These are phyloP conservation scores for Aspergillus proliferans DNA, from an alignment of 2,329 filamentous ascomycete genomes.

Conservation along the genomic window DNA sequence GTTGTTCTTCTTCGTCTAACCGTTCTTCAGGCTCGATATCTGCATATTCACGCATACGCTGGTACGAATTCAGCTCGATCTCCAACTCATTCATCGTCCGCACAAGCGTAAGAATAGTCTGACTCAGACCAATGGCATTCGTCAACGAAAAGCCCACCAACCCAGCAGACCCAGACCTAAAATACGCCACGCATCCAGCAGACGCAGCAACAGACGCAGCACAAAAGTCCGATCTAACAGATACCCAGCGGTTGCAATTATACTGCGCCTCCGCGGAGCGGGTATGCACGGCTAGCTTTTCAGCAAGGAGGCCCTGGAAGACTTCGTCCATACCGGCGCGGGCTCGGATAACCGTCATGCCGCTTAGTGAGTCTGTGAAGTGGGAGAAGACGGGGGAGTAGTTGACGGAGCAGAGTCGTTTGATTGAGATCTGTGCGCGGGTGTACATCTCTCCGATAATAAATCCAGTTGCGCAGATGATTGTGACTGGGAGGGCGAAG, in stretches of 20 bases:
- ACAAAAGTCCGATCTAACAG: constrained; percentile 50
- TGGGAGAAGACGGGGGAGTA: constrained; percentile 54
- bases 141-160: constrained; percentile 53
- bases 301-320: constrained; percentile 47
- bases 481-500: constrained; percentile 44
- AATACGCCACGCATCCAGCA: constrained; percentile 49
- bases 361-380: constrained; percentile 49
- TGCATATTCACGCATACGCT: constrained; percentile 19
- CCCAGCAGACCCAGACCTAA: constrained; percentile 45
- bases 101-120: constrained; percentile 48
- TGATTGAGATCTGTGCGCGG: constrained; percentile 44
- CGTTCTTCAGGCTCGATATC: constrained; percentile 20
- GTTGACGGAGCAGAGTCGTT: constrained; percentile 42
- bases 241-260: constrained; percentile 55
- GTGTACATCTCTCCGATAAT: constrained; percentile 48
- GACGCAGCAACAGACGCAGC: constrained; percentile 48
- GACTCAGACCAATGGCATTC: constrained; percentile 51
- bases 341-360: constrained; percentile 49
- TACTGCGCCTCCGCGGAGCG: constrained; percentile 46
- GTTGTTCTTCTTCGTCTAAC: constrained; percentile 2
- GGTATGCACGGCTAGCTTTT: constrained; percentile 45
- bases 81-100: constrained; percentile 53
- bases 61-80: constrained; percentile 46
- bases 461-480: constrained; percentile 44
- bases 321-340: constrained; percentile 43